These are phyloP conservation scores for Paramecium octaurelia DNA, from an alignment of 73 alveolate genomes.

Conservation along the genomic window DNA sequence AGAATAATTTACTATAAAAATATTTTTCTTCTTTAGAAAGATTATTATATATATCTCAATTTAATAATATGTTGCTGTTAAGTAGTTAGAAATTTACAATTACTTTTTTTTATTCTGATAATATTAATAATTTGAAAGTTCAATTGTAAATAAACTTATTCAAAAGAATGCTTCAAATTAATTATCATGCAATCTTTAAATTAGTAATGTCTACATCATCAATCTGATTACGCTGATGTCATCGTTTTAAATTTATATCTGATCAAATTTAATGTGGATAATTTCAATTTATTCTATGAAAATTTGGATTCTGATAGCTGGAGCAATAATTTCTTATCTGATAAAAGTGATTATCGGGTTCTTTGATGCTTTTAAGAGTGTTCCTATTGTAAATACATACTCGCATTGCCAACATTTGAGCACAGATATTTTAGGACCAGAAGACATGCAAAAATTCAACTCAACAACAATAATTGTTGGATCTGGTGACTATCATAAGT, in stretches of 20 bases:
- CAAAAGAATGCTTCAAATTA: too few relatives aligned
- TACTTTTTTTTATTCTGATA: too few relatives aligned
- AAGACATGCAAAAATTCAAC: background rate
- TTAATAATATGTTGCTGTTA: too few relatives aligned
- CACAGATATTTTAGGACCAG: background rate
- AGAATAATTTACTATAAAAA: too few relatives aligned
- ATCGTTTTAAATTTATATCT: background rate
- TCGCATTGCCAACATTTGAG: background rate
- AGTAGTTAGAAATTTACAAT: too few relatives aligned
- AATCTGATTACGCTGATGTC: background rate
- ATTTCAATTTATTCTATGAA: background rate
- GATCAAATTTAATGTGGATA: background rate
- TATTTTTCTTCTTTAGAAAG: too few relatives aligned
- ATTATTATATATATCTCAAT: too few relatives aligned
- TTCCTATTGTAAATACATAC: background rate
- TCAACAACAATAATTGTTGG: slow-evolving; percentile 3
- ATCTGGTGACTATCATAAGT: background rate
- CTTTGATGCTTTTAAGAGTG: background rate
- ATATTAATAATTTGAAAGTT: too few relatives aligned
- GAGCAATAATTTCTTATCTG: background rate
- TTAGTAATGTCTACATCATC: background rate
- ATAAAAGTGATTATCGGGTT: background rate
- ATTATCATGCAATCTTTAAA: too few relatives aligned
- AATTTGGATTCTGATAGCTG: background rate
- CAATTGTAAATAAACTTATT: too few relatives aligned